Evolutionary conservation across 2,329 filamentous ascomycete genomes (phyloP).

Genomic region (Escovopsis weberi): DNA sequence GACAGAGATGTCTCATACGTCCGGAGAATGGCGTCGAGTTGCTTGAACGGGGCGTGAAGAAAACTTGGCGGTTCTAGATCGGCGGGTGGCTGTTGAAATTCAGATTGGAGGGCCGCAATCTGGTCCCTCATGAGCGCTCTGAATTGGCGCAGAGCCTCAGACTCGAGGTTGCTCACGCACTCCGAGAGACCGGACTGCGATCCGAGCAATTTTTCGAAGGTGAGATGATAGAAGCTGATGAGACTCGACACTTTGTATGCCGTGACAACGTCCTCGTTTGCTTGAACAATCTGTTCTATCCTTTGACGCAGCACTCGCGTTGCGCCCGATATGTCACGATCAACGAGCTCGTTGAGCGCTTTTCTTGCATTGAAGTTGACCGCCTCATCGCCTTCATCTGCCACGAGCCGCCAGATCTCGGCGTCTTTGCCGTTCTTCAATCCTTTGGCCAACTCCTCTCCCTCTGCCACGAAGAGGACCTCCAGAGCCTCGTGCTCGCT

Average conservation of each 20-base stretch:
- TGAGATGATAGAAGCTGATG: constrained; percentile 74
- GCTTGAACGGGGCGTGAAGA: constrained; percentile 63
- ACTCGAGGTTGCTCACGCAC: constrained; percentile 52
- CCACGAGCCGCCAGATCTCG: constrained; percentile 64
- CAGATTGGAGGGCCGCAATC: constrained; percentile 56
- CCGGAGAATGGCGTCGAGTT: constrained; percentile 64
- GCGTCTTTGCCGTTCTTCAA: constrained; percentile 67
- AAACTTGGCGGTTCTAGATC: constrained; percentile 70
- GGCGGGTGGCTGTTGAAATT: constrained; percentile 54
- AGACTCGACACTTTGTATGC: constrained; percentile 86
- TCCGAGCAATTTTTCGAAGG: constrained; percentile 69
- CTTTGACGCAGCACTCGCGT: constrained; percentile 75
- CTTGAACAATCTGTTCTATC: constrained; percentile 81
- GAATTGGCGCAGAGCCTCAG: constrained; percentile 71
- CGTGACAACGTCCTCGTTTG: constrained; percentile 76
- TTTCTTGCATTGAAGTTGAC: constrained; percentile 63
- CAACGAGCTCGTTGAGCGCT: constrained; percentile 74
- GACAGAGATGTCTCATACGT: constrained; percentile 75
- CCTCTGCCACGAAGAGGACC: constrained; percentile 79
- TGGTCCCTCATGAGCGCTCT: constrained; percentile 68
- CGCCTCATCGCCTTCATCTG: constrained; percentile 40
- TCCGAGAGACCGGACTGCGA: constrained; percentile 53
- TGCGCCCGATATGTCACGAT: constrained; percentile 69
- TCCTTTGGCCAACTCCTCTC: constrained; percentile 71
- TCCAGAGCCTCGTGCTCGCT: constrained; percentile 89